Percentiles rank a stretch among this genome's conserved stretches.
These are phyloP conservation scores for Bromus sterilis DNA, from an alignment of 176 grass and related monocot genomes.

Conservation along the genomic window DNA sequence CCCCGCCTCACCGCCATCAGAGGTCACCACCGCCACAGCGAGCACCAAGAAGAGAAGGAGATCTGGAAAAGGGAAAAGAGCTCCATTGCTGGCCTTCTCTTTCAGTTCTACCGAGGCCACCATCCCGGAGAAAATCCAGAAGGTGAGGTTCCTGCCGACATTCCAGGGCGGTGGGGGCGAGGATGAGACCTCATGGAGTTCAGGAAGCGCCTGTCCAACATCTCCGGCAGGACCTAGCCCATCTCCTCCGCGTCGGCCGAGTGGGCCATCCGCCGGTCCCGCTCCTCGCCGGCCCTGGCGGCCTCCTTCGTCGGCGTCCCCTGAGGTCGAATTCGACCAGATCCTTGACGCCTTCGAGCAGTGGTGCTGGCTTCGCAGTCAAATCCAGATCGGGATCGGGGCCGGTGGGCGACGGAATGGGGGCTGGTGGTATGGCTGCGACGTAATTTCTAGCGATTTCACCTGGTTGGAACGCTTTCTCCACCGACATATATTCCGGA, in stretches of 20 bases:
- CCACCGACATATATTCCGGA: no score
- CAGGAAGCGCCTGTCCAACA: constrained; percentile 75
- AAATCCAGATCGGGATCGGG: no score
- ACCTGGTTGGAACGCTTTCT: no score
- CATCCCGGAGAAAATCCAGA: constrained; percentile 79
- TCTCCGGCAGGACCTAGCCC: constrained; percentile 90
- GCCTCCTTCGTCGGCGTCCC: constrained; percentile 32
- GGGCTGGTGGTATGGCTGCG: no score
- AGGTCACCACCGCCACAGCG: no score
- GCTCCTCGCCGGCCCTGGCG: constrained; percentile 50
- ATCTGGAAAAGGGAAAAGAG: constrained; percentile 17
- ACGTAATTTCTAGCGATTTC: no score
- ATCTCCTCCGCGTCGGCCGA: constrained; percentile 49
- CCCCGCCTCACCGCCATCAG: no score
- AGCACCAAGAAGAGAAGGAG: not conserved
- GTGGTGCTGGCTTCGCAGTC: no score
- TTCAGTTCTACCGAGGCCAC: constrained; percentile 81
- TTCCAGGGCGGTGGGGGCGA: constrained; percentile 21
- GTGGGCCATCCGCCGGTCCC: constrained; percentile 58
- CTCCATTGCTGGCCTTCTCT: no score
- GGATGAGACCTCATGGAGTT: constrained; percentile 36
- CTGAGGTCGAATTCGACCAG: no score
- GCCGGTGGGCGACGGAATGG: no score
- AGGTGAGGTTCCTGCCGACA: constrained; percentile 60
- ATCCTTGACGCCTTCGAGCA: no score